Evolutionary conservation across 1,284 basidiomycete species (phyloP), one percentile per base, ranked within the genome.

Genomic region (Rhodotorula sp.): DNA sequence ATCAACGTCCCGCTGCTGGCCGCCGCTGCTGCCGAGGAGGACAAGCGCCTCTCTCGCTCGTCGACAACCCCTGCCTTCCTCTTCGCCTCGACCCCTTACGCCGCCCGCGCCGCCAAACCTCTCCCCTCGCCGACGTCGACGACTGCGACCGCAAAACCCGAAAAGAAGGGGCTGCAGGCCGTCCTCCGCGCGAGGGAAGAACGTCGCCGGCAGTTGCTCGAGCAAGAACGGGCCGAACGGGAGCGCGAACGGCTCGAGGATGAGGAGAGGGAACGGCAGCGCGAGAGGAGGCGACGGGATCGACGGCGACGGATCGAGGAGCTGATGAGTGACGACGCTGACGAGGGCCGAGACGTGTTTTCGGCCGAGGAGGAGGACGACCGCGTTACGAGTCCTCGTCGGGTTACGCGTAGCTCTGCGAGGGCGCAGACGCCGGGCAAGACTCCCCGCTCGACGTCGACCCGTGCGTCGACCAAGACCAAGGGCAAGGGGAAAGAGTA

Each of bases 141-240:
- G 2, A 6, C 21, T 38, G 16, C 59, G 2, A 21, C 38, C 26
- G 55, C 38, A 26, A 54, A 49, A 23, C 64, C 60, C 31, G 66
- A 64, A 5, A 72, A 67, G 55, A 72, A 67, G 55, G 72, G 72
- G 5, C 52, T 74, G 10, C 71, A 68, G 38, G 65, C 65, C 2
- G 67, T 71, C 16, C 64, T 74, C 6, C 66, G 68, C n/a, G 75
- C 74, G 2, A 65, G 74, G 18, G 75, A 76, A 54, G 72, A 72
- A 16, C 72, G 75, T 14, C 63, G 73, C 14, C 49, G 63, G 0
- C 64, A 62, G 2, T 52, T 69, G 3, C 50, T 69, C 47, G 65
- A 74, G 28, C 69, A 67, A 19, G 69, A 74, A n/a, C 64, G 70
- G 5, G 70, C 66, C 3, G 72, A 74, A 45, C 64, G 70, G 19